Percentiles rank a stretch among this genome's conserved stretches.
phyloP scores from a whole-genome alignment of 1,284 basidiomycete species.

The Rhizoctonia solani region DNA sequence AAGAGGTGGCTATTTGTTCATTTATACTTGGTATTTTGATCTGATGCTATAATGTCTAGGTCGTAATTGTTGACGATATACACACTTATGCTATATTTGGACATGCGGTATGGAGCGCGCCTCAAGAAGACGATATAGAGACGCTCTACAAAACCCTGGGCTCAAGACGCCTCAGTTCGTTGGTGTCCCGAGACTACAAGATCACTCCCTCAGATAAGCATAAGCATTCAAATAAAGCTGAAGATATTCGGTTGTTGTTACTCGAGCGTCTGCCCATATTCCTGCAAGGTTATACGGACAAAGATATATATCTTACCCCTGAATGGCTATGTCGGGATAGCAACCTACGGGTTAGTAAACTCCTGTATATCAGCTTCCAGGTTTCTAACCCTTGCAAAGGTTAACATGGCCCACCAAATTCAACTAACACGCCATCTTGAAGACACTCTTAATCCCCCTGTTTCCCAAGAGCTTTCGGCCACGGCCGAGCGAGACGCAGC shows the following conservation, averaged over 20 bases:
- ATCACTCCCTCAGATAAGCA: slow-evolving; percentile 56
- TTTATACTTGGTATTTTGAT: not conserved
- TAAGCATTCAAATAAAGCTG: slow-evolving; percentile 52
- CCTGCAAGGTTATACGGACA: slow-evolving; percentile 83
- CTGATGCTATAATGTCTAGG: slow-evolving; percentile 46
- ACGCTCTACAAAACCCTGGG: slow-evolving; percentile 67
- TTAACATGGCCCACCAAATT: no score
- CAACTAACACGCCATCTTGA: no score
- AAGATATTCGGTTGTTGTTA: slow-evolving; percentile 60
- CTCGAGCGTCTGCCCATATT: slow-evolving; percentile 89
- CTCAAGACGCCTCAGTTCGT: slow-evolving; percentile 67
- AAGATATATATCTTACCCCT: slow-evolving; percentile 66
- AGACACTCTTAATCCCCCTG: no score
- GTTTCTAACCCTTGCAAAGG: no score
- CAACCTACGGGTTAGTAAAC: slow-evolving; percentile 65
- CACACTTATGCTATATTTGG: slow-evolving; percentile 78
- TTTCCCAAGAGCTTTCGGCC: no score
- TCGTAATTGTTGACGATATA: slow-evolving; percentile 79
- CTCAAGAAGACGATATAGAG: slow-evolving; percentile 88
- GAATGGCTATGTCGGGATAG: slow-evolving; percentile 73
- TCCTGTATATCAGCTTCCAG: no score
- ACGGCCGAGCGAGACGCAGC: no score
- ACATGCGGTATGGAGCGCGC: slow-evolving; percentile 75
- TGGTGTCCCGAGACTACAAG: slow-evolving; percentile 77
- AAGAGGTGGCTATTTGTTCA: slow-evolving; percentile 36